Evolutionary conservation across 2,329 filamentous ascomycete genomes (phyloP).

Genomic region (Botrytis galanthina): DNA sequence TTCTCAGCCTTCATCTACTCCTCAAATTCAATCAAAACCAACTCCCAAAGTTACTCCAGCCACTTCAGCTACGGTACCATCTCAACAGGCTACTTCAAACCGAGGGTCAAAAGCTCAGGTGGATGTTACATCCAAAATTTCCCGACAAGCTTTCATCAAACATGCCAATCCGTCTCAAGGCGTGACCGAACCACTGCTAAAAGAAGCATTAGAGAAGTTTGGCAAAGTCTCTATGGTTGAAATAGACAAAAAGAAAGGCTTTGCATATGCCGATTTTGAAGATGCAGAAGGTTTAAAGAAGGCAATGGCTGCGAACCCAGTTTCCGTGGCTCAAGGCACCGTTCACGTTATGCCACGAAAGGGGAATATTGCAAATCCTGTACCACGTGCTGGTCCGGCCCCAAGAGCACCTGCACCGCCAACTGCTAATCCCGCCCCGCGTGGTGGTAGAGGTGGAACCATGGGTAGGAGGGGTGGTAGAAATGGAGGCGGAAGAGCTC

Average conservation of each 20-base stretch:
- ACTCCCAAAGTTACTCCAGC: slow-evolving; percentile 27
- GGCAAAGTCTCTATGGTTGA: slow-evolving; percentile 78
- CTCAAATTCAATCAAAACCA: slow-evolving; percentile 28
- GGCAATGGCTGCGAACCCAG: slow-evolving; percentile 77
- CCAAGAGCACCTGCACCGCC: slow-evolving; percentile 30
- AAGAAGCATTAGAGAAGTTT: slow-evolving; percentile 69
- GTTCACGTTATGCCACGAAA: slow-evolving; percentile 86
- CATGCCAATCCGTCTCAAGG: slow-evolving; percentile 87
- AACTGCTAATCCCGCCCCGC: slow-evolving; percentile 25
- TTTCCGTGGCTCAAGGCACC: slow-evolving; percentile 78
- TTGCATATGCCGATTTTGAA: slow-evolving; percentile 88
- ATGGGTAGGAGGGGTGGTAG: slow-evolving; percentile 32
- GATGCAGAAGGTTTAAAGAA: slow-evolving; percentile 70
- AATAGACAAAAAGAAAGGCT: slow-evolving; percentile 92
- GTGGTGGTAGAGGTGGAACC: slow-evolving; percentile 30
- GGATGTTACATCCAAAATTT: slow-evolving; percentile 44
- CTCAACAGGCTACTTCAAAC: slow-evolving; percentile 33
- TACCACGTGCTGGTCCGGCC: slow-evolving; percentile 74
- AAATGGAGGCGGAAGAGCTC: slow-evolving; percentile 28
- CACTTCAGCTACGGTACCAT: slow-evolving; percentile 30
- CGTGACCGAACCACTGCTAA: slow-evolving; percentile 78
- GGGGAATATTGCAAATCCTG: slow-evolving; percentile 77
- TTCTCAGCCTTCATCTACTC: slow-evolving; percentile 10
- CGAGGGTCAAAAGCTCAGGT: slow-evolving; percentile 25
- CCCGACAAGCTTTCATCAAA: slow-evolving; percentile 72